Evolutionary conservation across 2,329 filamentous ascomycete genomes (phyloP).

Genomic region (Neofusicoccum umdonicola): DNA sequence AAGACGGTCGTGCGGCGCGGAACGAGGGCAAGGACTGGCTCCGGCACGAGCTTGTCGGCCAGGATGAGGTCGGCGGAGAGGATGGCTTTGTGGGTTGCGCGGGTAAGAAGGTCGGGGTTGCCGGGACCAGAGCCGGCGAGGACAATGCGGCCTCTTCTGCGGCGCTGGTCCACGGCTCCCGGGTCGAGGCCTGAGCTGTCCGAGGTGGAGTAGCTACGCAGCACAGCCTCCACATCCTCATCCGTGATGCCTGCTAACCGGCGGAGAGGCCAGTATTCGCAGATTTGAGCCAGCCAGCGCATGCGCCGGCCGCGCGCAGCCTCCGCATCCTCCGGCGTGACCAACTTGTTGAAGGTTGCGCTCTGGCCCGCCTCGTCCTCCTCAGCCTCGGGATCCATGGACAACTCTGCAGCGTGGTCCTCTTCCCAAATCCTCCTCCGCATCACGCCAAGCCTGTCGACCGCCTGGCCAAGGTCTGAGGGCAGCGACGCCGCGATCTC

Average conservation of each 20-base stretch:
- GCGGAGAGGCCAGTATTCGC: constrained; percentile 95
- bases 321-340: constrained; percentile 70
- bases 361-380: constrained; percentile 70
- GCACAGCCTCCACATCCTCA: constrained; percentile 70
- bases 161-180: constrained; percentile 27
- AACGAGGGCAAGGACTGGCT: constrained; percentile 81
- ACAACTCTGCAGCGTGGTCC: constrained; percentile 51
- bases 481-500: constrained; percentile 84
- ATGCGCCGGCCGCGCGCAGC: constrained; percentile 77
- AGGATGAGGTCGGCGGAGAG: constrained; percentile 73
- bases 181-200: constrained; percentile 32
- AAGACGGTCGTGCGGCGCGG: constrained; percentile 84
- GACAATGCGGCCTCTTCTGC: constrained; percentile 66
- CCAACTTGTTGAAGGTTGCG: constrained; percentile 78
- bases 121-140: constrained; percentile 91
- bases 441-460: constrained; percentile 67
- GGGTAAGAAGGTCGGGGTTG: constrained; percentile 86
- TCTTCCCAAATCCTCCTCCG: constrained; percentile 43
- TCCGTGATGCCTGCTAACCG: constrained; percentile 77
- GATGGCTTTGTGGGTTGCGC: constrained; percentile 75
- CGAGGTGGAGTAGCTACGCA: constrained; percentile 65
- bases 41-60: constrained; percentile 81
- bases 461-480: constrained; percentile 69
- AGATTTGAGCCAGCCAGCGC: constrained; percentile 92
- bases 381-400: constrained; percentile 47